A percentile compares a stretch with the other conserved stretches of the same genome.
These are phyloP conservation scores for Salix suchowensis DNA, from an alignment of 345 rosid species.

Conservation along the genomic window DNA sequence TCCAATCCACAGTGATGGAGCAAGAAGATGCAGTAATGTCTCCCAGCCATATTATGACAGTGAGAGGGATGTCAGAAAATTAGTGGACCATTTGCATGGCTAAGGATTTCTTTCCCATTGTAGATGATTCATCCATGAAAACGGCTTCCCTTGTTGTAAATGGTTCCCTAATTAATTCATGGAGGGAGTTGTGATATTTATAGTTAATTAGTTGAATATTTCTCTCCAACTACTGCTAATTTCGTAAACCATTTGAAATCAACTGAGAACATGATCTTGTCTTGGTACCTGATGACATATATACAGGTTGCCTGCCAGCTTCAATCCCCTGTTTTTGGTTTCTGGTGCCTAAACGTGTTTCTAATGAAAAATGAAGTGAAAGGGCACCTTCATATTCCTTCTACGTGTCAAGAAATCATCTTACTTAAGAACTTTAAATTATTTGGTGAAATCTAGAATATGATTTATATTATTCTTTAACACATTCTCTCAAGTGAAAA, in stretches of 20 bases:
- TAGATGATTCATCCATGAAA: not conserved
- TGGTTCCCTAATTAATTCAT: not conserved
- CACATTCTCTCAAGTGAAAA: too few relatives aligned
- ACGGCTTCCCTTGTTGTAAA: not conserved
- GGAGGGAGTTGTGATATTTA: not conserved
- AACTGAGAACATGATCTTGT: too few relatives aligned
- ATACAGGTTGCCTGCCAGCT: too few relatives aligned
- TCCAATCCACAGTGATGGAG: not conserved
- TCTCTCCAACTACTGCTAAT: too few relatives aligned
- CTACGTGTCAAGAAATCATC: too few relatives aligned
- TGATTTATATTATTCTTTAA: too few relatives aligned
- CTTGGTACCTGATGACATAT: too few relatives aligned
- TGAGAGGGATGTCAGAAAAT: not conserved
- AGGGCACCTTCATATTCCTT: too few relatives aligned
- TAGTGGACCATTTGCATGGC: not conserved
- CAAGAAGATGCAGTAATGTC: not conserved
- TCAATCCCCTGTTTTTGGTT: too few relatives aligned
- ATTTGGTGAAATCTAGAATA: accelerated
- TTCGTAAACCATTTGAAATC: too few relatives aligned
- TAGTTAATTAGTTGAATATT: not conserved
- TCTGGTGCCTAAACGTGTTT: too few relatives aligned
- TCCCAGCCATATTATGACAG: not conserved
- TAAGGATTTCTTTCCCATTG: not conserved
- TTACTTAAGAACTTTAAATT: accelerated
- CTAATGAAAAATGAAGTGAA: too few relatives aligned